These are phyloP conservation scores for Papiliotrema laurentii DNA, from an alignment of 1,284 basidiomycete species.

Conservation along the genomic window DNA sequence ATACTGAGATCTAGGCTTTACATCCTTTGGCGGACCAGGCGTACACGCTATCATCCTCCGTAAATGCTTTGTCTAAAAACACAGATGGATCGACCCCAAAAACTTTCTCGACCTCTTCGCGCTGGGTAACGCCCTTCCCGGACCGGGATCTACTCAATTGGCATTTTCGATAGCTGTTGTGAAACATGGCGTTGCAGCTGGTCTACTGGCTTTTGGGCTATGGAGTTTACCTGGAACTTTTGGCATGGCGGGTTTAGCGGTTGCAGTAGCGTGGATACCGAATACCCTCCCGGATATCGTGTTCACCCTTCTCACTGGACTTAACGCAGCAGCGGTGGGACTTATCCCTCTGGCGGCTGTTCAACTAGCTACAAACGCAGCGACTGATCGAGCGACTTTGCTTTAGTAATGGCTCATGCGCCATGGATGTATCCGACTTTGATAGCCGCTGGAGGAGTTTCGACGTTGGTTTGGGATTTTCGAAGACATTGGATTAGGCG, in stretches of 20 bases:
- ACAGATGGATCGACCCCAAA: constrained; percentile 28
- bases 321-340: constrained; percentile 59
- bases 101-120: constrained; percentile 48
- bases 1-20: constrained; percentile 33
- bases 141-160: constrained; percentile 50
- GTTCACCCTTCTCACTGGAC: constrained; percentile 55
- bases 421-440: constrained; percentile 50
- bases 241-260: constrained; percentile 55
- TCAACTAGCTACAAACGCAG: constrained; percentile 53
- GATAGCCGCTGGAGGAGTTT: constrained; percentile 39
- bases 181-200: constrained; percentile 41
- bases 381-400: constrained; percentile 54
- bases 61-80: constrained; percentile 27
- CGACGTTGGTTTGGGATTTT: constrained; percentile 41
- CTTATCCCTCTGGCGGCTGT: constrained; percentile 57
- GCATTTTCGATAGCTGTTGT: constrained; percentile 47
- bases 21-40: constrained; percentile 31
- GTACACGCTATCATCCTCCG: constrained; percentile 34
- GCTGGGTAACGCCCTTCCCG: constrained; percentile 50
- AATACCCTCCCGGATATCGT: constrained; percentile 53
- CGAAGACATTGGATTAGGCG: constrained; percentile 13
- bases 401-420: constrained; percentile 53
- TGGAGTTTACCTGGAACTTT: constrained; percentile 53
- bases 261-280: constrained; percentile 53
- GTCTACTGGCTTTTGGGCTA: constrained; percentile 44